Evolutionary conservation across 805 yeast species (phyloP).

Genomic region (Candida koratica): DNA sequence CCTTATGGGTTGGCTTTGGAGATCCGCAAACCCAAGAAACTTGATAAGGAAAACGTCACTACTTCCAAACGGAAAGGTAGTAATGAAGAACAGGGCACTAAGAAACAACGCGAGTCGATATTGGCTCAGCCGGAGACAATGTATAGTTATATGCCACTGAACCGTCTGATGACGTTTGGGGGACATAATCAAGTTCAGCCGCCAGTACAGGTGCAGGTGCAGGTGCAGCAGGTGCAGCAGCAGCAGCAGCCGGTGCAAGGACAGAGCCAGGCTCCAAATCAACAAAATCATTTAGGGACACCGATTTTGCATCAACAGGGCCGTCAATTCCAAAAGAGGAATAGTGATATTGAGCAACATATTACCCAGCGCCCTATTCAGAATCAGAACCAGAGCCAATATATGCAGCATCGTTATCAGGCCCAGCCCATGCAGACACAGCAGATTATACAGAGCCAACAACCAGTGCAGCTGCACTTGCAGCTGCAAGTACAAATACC

Average conservation of each 20-base stretch:
- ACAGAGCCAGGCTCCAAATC: not conserved
- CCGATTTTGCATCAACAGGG: too few species aligned
- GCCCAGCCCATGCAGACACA: too few species aligned
- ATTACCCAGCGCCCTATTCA: not conserved
- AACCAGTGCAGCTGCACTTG: conserved; percentile 6
- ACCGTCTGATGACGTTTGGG: too few species aligned
- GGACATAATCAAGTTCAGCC: too few species aligned
- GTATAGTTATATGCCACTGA: conserved; percentile 1
- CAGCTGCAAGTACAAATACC: conserved; percentile 1
- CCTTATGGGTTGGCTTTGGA: conserved; percentile 23
- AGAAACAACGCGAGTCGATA: not conserved
- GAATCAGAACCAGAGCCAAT: not conserved
- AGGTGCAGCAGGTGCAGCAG: not conserved
- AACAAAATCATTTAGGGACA: not conserved
- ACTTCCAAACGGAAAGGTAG: not conserved
- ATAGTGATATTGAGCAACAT: not conserved
- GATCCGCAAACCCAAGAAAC: conserved; percentile 4
- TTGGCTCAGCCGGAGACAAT: not conserved
- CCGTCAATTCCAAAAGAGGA: too few species aligned
- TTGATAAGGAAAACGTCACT: not conserved
- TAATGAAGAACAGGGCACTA: not conserved
- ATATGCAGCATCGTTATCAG: too few species aligned
- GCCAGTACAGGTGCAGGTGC: too few species aligned
- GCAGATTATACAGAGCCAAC: too few species aligned
- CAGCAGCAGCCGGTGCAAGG: not conserved